phyloP scores from a whole-genome alignment of 495 filamentous ascomycete genomes.

The Podospora appendiculata region DNA sequence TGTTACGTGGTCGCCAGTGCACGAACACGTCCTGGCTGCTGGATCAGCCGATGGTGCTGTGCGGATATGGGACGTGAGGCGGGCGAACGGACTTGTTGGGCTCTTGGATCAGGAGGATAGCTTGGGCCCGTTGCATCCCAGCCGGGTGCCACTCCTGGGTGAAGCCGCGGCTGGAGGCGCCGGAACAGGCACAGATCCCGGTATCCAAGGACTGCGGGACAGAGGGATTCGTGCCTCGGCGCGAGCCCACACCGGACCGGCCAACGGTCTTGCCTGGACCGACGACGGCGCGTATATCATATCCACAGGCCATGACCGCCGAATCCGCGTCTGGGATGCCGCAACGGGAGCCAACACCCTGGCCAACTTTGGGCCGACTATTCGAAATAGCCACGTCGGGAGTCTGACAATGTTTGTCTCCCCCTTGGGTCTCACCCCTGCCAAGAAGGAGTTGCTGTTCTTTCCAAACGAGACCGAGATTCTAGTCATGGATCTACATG shows the following conservation, averaged over 20 bases:
- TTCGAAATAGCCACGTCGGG: conserved; percentile 63
- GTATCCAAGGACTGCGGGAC: conserved; percentile 34
- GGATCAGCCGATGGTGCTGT: conserved; percentile 71
- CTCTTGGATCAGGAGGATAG: conserved; percentile 75
- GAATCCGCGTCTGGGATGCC: conserved; percentile 79
- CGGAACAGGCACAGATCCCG: conserved; percentile 29
- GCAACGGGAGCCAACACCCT: conserved; percentile 73
- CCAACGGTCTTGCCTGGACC: conserved; percentile 79
- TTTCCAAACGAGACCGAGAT: conserved; percentile 76
- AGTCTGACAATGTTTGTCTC: conserved; percentile 54
- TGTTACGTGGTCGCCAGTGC: conserved; percentile 69
- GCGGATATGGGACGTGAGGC: conserved; percentile 78
- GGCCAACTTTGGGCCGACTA: conserved; percentile 68
- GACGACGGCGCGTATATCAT: conserved; percentile 66
- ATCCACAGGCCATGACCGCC: conserved; percentile 71
- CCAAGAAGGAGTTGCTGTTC: conserved; percentile 56
- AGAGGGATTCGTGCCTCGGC: conserved; percentile 39
- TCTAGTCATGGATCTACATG: conserved; percentile 64
- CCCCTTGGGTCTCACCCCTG: conserved; percentile 41
- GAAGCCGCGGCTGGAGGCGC: too few species aligned
- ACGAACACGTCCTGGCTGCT: conserved; percentile 71
- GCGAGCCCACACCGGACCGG: conserved; percentile 66
- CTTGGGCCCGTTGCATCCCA: conserved; percentile 40
- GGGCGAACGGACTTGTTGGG: conserved; percentile 61
- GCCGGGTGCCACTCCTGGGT: conserved; percentile 25